phyloP scores from a whole-genome alignment of 2,329 filamentous ascomycete species.

The Fusarium pseudograminearum region DNA sequence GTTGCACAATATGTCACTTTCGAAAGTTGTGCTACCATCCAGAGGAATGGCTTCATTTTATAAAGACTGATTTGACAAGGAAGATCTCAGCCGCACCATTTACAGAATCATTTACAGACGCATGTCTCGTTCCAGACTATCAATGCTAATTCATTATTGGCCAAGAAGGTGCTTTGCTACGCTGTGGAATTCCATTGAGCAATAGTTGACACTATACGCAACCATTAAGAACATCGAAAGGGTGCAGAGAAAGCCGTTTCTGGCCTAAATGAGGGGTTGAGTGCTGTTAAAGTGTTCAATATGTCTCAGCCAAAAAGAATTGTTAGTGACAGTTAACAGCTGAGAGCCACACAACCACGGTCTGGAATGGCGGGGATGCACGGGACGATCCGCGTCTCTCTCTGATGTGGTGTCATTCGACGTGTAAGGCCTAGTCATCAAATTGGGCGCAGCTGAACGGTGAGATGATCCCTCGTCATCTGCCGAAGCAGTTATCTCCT shows the following conservation, averaged over 20 bases:
- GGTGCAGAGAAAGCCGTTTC: not conserved
- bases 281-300: not conserved
- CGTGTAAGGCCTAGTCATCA: not conserved
- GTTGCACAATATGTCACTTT: not conserved
- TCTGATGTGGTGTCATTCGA: not conserved
- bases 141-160: not conserved
- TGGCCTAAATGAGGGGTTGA: constrained; percentile 2
- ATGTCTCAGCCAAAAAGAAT: not conserved
- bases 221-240: accelerated
- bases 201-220: not conserved
- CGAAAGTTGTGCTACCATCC: too few species aligned
- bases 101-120: not conserved
- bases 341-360: not conserved
- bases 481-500: not conserved
- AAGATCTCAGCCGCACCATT: not conserved
- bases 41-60: not conserved
- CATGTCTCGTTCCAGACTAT: not conserved
- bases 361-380: not conserved
- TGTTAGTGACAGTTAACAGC: not conserved
- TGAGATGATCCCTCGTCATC: not conserved
- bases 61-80: not conserved
- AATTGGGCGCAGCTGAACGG: not conserved
- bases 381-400: not conserved
- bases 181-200: not conserved
- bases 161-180: not conserved